Conservation (phyloP, 2,329 filamentous ascomycete genomes). For the Talaromyces rugulosus region DNA sequence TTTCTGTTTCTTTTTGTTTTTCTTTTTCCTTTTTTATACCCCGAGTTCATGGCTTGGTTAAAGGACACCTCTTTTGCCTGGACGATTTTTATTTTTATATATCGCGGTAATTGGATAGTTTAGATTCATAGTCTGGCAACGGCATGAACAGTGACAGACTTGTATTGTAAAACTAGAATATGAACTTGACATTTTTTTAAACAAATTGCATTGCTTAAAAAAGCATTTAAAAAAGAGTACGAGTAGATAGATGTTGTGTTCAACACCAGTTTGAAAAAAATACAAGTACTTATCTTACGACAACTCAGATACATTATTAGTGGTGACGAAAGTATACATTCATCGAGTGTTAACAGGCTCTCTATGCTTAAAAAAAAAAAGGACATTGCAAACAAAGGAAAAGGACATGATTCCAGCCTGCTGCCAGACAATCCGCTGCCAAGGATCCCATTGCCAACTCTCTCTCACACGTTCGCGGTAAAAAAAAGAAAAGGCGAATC, state of each 20-base stretch:
- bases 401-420: not conserved
- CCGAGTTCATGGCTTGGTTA: not conserved
- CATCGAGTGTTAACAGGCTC: not conserved
- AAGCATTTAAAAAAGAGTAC: too few relatives aligned
- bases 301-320: not conserved
- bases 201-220: too few relatives aligned
- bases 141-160: not conserved
- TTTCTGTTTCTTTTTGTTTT: not conserved
- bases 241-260: too few relatives aligned
- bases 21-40: not conserved
- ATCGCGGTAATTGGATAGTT: not conserved
- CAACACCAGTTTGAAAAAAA: too few relatives aligned
- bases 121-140: not conserved
- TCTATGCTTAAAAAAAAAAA: not conserved
- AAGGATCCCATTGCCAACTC: not conserved
- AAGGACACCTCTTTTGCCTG: not conserved
- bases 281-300: too few relatives aligned
- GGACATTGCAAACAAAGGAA: conserved; percentile 2
- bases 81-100: not conserved
- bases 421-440: not conserved
- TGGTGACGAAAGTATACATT: not conserved
- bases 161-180: not conserved
- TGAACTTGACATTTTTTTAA: not conserved
- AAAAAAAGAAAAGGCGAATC: not conserved
- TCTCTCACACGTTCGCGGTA: not conserved